Evolutionary conservation across 1,284 basidiomycete species (phyloP), one percentile per base, ranked within the genome.

Genomic region (Golubevia sp.): DNA sequence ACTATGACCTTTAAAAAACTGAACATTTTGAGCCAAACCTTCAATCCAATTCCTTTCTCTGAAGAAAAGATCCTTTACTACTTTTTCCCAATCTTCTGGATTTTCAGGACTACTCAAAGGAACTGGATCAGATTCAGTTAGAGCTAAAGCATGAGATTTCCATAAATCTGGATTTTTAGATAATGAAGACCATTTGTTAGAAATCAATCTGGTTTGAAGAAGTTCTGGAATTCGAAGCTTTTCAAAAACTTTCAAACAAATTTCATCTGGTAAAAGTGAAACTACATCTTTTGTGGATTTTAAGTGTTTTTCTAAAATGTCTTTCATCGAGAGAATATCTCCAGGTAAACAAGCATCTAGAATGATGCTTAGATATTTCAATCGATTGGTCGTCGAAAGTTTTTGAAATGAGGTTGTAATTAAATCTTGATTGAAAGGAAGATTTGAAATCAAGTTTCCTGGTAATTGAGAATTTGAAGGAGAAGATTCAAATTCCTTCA

Each of bases 61-160:
- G 80, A 92, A 90, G 77, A 93, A 91, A 4, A 96, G 87, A 2
- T 90, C 90, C 51, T 90, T 89, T 79, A 93, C 95, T 13, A 94
- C 84, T 0, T 89, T 88, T 72, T 91, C 91, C 92, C 92, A 93
- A 83, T 90, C 91, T 69, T 89, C 88, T 3, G 90, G 88, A 30
- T 85, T 86, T 8, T 86, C 73, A 18, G 91, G 91, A 0, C 88
- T 85, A 56, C 87, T 86, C 49, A 91, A 76, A 0, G 89, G 90
- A 18, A 88, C 85, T 0, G 92, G 91, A 74, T 94, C 92, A 20
- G 88, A 88, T 5, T 88, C 87, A 0, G 92, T 93, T 60, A 94
- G 87, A 18, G 87, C 86, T 55, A 92, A 77, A 72, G 90, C 92
- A 71, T 92, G 90, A 67, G 88, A 89, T 61, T 88, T 86, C 93